Percentiles rank a stretch among this genome's conserved stretches.
phyloP scores from a whole-genome alignment of 441 rosid species.

The Erodium moschatum region DNA sequence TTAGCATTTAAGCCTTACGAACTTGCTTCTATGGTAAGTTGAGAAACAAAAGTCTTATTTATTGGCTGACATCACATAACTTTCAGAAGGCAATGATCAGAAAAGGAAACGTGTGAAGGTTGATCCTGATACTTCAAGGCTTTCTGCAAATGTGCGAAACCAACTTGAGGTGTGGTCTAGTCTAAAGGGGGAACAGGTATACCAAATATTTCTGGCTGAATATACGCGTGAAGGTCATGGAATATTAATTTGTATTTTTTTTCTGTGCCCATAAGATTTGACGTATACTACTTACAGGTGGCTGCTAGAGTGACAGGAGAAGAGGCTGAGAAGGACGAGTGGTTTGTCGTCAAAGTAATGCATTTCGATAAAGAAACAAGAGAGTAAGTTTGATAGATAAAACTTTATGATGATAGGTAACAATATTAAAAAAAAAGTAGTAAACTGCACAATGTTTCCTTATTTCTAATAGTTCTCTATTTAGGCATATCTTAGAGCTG shows the following conservation, averaged over 20 bases:
- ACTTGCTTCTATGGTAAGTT: constrained; percentile 6
- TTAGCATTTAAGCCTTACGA: background rate
- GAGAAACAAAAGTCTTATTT: constrained; percentile 11
- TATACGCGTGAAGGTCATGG: background rate
- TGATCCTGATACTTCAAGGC: constrained; percentile 62
- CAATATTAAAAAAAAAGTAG: too few species aligned
- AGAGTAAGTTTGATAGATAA: constrained; percentile 49
- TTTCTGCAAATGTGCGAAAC: constrained; percentile 53
- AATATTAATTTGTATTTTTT: background rate
- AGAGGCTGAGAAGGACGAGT: constrained; percentile 78
- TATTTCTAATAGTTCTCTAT: too few species aligned
- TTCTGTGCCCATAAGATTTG: constrained; percentile 9
- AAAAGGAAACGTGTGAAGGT: constrained; percentile 73
- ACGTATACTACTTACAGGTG: constrained; percentile 40
- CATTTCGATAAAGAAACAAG: constrained; percentile 81
- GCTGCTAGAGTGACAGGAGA: constrained; percentile 81
- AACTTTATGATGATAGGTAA: background rate
- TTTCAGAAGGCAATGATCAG: constrained; percentile 73
- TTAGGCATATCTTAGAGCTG: background rate
- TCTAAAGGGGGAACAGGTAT: constrained; percentile 84
- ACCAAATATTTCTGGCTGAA: background rate
- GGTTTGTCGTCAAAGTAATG: constrained; percentile 89
- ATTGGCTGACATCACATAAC: constrained; percentile 27
- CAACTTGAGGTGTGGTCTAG: constrained; percentile 62
- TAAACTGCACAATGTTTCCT: too few species aligned